Evolutionary conservation across 768 basidiomycete species (phyloP), one percentile per base, ranked within the genome.

Genomic region (Lentinula guzmanii): DNA sequence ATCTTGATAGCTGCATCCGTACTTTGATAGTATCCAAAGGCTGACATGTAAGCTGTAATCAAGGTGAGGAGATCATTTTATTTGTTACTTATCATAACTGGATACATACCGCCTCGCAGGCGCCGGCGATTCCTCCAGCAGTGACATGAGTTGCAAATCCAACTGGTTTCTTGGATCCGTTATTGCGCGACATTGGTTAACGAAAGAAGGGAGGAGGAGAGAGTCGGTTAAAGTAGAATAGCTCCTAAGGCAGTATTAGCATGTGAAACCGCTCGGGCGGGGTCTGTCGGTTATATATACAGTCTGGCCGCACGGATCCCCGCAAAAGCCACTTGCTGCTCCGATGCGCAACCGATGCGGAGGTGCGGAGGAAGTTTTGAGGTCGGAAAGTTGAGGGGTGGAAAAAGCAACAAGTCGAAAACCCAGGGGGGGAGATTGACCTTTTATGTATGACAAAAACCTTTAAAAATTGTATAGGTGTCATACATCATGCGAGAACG

Each of bases 21-120:
- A 98, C 96, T 78, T 98, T 98, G 81, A 98, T 98, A 28, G 97
- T 98, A 72, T 99, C 97, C 48, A 98, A 86, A 10, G 95, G 95
- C 71, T 96, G 95, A 73, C 95, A 96, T 69, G 73, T 81, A 62
- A 92, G 71, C 90, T 93, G 42, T 7, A 51, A 41, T 31, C 16
- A 24, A 33, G 33, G 58, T 50, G 35, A 60, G 59, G n/a, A 31
- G 15, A 52, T 15, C 46, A 5, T 24, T 54, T 35, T 11, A 54
- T 39, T 16, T 3, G 9, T 16, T 7, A 34, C 33, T 39, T 18
- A 51, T 24, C 56, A 60, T 6, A 46, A 41, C 5, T 5, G 35
- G 39, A 41, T 58, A 74, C 89, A 67, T 62, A 93, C 87, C 60
- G 96, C 95, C 77, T 98, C 95, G 73, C 93, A 92, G 52, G 89